Evolutionary conservation across 75 land plant genomes (phyloP).

Genomic region (Pseudotsuga menziesii): DNA sequence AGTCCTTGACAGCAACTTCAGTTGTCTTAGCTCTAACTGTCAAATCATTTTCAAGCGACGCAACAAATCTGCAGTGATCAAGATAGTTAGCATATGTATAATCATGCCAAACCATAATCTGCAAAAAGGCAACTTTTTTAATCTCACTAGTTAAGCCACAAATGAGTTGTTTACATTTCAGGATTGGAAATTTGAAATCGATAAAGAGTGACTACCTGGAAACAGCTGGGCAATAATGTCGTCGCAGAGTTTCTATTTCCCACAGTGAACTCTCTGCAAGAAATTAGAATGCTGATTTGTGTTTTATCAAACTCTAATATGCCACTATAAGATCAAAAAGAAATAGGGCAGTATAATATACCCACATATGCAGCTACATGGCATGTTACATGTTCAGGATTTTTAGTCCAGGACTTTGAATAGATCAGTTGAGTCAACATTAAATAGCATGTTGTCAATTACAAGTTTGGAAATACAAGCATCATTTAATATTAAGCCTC

Average conservation of each 20-base stretch:
- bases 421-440: background rate
- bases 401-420: background rate
- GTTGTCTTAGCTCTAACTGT: constrained; percentile 85
- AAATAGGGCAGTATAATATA: background rate
- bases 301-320: background rate
- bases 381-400: background rate
- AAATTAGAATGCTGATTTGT: background rate
- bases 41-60: constrained; percentile 88
- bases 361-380: background rate
- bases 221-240: constrained; percentile 92
- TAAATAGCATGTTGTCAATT: background rate
- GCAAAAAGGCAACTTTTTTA: background rate
- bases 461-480: no score
- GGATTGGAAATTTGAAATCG: background rate
- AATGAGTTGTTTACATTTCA: background rate
- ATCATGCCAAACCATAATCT: background rate
- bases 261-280: constrained; percentile 93
- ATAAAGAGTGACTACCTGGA: constrained; percentile 60
- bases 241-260: constrained; percentile 93
- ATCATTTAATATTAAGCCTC: no score
- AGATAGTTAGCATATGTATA: background rate
- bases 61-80: constrained; percentile 62
- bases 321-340: background rate
- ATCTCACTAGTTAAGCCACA: background rate
- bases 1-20: constrained; percentile 75